phyloP scores from a whole-genome alignment of 768 basidiomycete species.

The Chiua virens region DNA sequence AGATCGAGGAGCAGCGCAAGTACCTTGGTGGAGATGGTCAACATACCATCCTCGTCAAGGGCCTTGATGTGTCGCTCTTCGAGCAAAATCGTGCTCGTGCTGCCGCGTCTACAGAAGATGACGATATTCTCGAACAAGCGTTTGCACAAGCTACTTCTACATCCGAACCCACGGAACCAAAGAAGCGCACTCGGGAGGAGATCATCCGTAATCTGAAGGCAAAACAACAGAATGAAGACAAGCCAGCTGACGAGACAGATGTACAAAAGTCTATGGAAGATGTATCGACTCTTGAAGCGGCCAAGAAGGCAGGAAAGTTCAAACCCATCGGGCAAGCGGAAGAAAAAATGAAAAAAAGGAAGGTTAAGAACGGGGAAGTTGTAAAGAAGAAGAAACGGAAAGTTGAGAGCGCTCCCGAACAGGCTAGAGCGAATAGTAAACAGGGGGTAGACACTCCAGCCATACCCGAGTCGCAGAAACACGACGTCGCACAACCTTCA shows the following conservation, averaged over 20 bases:
- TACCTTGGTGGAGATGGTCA: slow-evolving; percentile 85
- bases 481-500: not conserved
- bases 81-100: slow-evolving; percentile 79
- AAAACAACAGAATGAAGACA: slow-evolving; percentile 41
- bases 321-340: slow-evolving; percentile 44
- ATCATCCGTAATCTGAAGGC: slow-evolving; percentile 71
- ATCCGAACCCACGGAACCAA: slow-evolving; percentile 32
- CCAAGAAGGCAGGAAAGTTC: slow-evolving; percentile 45
- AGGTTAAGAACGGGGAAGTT: slow-evolving; percentile 35
- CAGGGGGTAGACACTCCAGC: not conserved
- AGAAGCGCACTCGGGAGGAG: slow-evolving; percentile 79
- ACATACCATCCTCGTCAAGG: slow-evolving; percentile 87
- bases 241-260: slow-evolving; percentile 8
- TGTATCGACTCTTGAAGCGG: slow-evolving; percentile 34
- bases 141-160: slow-evolving; percentile 49
- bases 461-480: slow-evolving; percentile 1
- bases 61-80: slow-evolving; percentile 83
- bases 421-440: slow-evolving; percentile 2
- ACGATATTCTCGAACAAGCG: slow-evolving; percentile 79
- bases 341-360: slow-evolving; percentile 49
- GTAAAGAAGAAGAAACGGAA: slow-evolving; percentile 63
- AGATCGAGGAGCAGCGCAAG: slow-evolving; percentile 73
- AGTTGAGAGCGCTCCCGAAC: slow-evolving; percentile 31
- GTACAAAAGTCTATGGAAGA: slow-evolving; percentile 15
- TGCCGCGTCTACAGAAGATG: slow-evolving; percentile 60